Evolutionary conservation across 129 eudicot genomes (phyloP).

Genomic region (Flaveria sonorensis): DNA sequence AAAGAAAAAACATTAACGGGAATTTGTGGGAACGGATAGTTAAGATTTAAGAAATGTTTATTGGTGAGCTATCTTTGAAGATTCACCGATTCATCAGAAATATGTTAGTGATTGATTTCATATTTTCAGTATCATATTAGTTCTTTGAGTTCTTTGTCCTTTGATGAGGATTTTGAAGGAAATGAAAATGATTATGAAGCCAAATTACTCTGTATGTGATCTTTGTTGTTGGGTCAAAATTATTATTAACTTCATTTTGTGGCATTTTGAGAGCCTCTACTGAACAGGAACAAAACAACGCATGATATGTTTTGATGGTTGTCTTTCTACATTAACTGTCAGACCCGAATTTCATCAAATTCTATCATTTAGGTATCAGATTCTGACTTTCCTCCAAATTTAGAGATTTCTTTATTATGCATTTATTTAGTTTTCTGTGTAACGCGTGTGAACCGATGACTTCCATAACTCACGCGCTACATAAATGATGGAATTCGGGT

Average conservation of each 20-base stretch:
- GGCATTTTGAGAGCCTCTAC: no score
- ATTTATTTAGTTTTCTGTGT: neutral
- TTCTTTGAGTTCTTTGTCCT: neutral
- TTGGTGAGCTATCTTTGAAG: neutral
- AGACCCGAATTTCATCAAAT: no score
- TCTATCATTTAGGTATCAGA: no score
- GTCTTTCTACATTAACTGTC: no score
- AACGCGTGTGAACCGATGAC: neutral
- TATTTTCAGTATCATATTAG: neutral
- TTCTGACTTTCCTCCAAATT: no score
- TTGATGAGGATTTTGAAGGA: neutral
- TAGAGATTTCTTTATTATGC: no score
- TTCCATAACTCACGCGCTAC: no score
- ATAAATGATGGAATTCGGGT: no score
- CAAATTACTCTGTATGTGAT: neutral
- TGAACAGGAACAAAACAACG: no score
- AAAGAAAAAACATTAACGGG: conserved; percentile 9
- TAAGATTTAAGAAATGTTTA: neutral
- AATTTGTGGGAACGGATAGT: neutral
- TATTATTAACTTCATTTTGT: no score
- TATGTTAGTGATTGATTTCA: neutral
- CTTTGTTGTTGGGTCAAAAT: neutral
- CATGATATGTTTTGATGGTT: no score
- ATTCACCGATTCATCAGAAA: neutral
- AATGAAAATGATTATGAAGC: conserved; percentile 6